Base-by-base conservation (phyloP, 805 yeast species). In the Schwanniomyces vanrijiae region DNA sequence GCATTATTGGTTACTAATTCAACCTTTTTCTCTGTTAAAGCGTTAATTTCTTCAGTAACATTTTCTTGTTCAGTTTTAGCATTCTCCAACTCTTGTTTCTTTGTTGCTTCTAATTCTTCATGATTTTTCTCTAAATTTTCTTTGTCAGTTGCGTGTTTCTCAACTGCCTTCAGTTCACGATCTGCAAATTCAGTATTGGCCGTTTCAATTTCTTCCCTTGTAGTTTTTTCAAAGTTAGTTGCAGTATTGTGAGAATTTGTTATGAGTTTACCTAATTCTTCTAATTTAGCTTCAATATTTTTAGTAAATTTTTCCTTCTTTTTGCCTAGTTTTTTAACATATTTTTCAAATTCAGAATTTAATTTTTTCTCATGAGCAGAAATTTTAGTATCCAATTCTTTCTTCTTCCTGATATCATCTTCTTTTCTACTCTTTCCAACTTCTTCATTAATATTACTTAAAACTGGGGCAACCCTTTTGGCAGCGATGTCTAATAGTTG, bases 401-500 rank as follows among this genome's bases (percentile, higher is more conserved):
- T 62, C 59, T 75, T 59, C 59, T 72, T 61, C 49, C 65, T 61
- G 59, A 73, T 62, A 54, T 69, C 66, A 57, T 77, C 82, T 51
- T 69, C 77, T 46, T 67, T 51, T 50, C 74, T 60, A 26, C 76
- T 68, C 52, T 70, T 68, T 41, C 61, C 64, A 40, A 79, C 84
- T 49, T 76, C 75, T 24, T 72, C 76, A 56, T 79, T 77, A 58
- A 80, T 79, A 52, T 63, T 68, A 39, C 74, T 69, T 56, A 80
- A 65, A 33, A 80, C 75, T 4, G 85, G 85, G 28, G 79, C 77
- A 33, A 80, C 81, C 53, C 84, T 71, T 52, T 68, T 68, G 34
- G 77, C 76, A 19, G 84, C 84, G 56, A 80, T 75, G 43, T 71
- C 84, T 54, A 78, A 68, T 50, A 80, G 73, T 60, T 80, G 82